A percentile compares a stretch with the other conserved stretches of the same genome.
These are phyloP conservation scores for Raddia distichophylla DNA, from an alignment of 176 grass and related monocot genomes.

Conservation along the genomic window DNA sequence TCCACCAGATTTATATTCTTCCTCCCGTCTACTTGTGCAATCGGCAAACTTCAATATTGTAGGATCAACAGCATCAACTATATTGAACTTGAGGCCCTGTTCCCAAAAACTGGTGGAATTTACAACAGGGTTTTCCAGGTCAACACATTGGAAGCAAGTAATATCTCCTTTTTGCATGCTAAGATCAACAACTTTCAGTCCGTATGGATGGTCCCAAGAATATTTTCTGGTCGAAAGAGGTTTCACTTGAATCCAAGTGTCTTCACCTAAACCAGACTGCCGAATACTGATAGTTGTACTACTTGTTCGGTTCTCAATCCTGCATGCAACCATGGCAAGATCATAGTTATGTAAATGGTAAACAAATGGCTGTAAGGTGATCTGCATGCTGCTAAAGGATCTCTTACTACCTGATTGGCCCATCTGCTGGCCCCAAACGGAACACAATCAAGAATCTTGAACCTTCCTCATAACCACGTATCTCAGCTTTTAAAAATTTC, in stretches of 20 bases:
- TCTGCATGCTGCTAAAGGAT: slow-evolving; percentile 36
- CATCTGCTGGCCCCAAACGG: slow-evolving; percentile 68
- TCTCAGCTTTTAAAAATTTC: slow-evolving; percentile 82
- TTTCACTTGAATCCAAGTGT: slow-evolving; percentile 72
- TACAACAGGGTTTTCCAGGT: slow-evolving; percentile 62
- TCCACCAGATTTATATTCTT: slow-evolving; percentile 27
- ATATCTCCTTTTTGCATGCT: slow-evolving; percentile 50
- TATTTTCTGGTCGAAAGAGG: slow-evolving; percentile 79
- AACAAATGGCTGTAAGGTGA: slow-evolving; percentile 30
- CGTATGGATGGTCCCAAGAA: slow-evolving; percentile 87
- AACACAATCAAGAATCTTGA: slow-evolving; percentile 94
- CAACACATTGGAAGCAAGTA: slow-evolving; percentile 57
- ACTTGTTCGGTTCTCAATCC: slow-evolving; percentile 77
- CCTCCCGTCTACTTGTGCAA: slow-evolving; percentile 49
- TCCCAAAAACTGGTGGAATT: slow-evolving; percentile 56
- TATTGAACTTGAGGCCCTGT: slow-evolving; percentile 60
- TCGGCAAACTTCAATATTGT: slow-evolving; percentile 75
- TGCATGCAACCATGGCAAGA: slow-evolving; percentile 45
- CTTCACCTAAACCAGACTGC: slow-evolving; percentile 69
- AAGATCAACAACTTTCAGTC: slow-evolving; percentile 73
- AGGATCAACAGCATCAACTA: slow-evolving; percentile 62
- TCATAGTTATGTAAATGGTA: slow-evolving; percentile 20
- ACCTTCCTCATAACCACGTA: slow-evolving; percentile 95
- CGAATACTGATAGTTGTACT: slow-evolving; percentile 49
- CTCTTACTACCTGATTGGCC: slow-evolving; percentile 75